Evolutionary conservation across 2,329 filamentous ascomycete genomes (phyloP), one percentile per base, ranked within the genome.

Genomic region (Penicillium sumatraense): DNA sequence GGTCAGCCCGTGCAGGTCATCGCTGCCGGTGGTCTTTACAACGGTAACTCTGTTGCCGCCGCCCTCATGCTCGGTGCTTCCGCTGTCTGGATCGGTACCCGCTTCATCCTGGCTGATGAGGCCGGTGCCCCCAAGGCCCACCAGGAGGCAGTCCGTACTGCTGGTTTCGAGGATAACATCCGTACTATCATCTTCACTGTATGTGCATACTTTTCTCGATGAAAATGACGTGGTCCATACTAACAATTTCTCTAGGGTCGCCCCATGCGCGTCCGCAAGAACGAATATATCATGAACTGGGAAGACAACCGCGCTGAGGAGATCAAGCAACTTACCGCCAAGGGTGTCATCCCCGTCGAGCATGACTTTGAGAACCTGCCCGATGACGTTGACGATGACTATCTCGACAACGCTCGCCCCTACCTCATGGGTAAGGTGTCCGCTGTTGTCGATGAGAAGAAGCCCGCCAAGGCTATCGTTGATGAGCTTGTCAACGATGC

Each of bases 341-440:
- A 96, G 86, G 95, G 95, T 68, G 81, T 91, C 72, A 91, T 99
- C 66, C 95, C 95, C 44, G 96, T 96, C 62, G 95, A 98, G 82
- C 84, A 91, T 68, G 95, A 99, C 72, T 85, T 99, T 29, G 95
- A 99, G 81, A 89, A 89, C 77, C 77, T 96, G 69, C 82, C 83
- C 20, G 80, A 82, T 61, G 86, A 89, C 45, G 84, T 89, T 57
- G 85, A 90, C 55, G 93, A 97, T 57, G 91, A 98, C 36, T 85
- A 89, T 29, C 87, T 99, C 80, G 95, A 98, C 75, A 91, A 95
- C 72, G 93, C 91, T 69, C 85, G 91, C 56, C 93, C 93, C 13
- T 96, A 86, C 82, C 79, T 97, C 66, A 99, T 99, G 95, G 95
- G 95, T 75, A 96, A 98, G 84, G 93, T 90, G 58, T 90, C 95